Percentiles rank a stretch among this genome's conserved stretches.
Conservation (phyloP, 441 rosid species). For the Capsella rubella region DNA sequence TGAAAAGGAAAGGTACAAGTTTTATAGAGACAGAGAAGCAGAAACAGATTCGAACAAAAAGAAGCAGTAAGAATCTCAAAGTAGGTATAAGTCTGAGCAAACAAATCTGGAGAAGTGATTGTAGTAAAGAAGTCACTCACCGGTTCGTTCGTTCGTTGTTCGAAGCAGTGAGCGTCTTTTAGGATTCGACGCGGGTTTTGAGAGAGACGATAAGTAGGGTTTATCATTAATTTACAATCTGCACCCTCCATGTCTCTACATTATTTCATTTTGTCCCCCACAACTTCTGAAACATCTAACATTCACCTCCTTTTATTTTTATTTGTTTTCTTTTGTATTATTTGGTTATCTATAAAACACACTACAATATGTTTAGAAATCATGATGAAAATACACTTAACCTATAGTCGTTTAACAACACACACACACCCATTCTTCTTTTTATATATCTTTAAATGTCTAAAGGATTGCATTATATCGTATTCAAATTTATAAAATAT, state of each 20-base stretch:
- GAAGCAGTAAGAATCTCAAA: neutral
- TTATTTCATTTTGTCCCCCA: neutral
- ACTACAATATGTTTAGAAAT: too few relatives aligned
- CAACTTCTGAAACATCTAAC: neutral
- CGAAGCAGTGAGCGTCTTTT: conserved; percentile 14
- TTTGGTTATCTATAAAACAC: too few relatives aligned
- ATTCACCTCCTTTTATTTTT: neutral
- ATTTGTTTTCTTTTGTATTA: neutral
- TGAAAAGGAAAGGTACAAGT: neutral
- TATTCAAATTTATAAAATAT: neutral
- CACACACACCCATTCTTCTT: too few relatives aligned
- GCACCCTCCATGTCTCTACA: neutral
- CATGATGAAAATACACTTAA: too few relatives aligned
- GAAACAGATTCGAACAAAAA: neutral
- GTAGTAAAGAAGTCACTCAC: conserved; percentile 15
- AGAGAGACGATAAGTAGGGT: conserved; percentile 40
- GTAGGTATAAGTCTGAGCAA: conserved; percentile 7
- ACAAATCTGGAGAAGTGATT: conserved; percentile 26
- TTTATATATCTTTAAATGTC: too few relatives aligned
- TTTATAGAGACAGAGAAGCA: neutral
- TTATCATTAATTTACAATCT: conserved; percentile 33
- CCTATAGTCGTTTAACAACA: neutral
- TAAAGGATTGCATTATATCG: conserved; percentile 8
- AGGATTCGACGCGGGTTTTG: conserved; percentile 24
- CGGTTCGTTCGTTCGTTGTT: neutral